Conservation (phyloP, 2,329 filamentous ascomycete species). For the Aureobasidium zeae region DNA sequence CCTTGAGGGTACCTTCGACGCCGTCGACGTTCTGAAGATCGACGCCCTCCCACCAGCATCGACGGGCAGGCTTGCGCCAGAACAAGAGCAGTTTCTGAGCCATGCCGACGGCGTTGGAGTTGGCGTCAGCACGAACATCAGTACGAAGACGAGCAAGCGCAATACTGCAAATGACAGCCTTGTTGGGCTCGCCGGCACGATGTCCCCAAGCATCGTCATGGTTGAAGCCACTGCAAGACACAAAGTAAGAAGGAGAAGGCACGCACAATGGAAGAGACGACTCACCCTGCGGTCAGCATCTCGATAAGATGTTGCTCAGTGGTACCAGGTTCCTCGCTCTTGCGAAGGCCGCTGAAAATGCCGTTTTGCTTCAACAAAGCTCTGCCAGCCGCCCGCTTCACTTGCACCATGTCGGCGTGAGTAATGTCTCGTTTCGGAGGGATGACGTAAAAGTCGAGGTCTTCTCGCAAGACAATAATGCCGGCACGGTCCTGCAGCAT, state of each 20-base stretch:
- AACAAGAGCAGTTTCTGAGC: slow-evolving; percentile 95
- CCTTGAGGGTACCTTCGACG: slow-evolving; percentile 83
- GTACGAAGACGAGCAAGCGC: slow-evolving; percentile 87
- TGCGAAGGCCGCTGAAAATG: slow-evolving; percentile 90
- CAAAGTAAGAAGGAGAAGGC: not conserved
- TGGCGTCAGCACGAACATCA: slow-evolving; percentile 63
- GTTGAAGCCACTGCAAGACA: slow-evolving; percentile 69
- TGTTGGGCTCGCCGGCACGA: slow-evolving; percentile 93
- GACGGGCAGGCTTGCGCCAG: slow-evolving; percentile 90
- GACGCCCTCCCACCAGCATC: slow-evolving; percentile 99
- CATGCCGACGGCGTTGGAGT: slow-evolving; percentile 80
- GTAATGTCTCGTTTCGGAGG: slow-evolving; percentile 77
- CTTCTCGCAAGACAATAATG: slow-evolving; percentile 92
- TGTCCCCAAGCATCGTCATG: slow-evolving; percentile 94
- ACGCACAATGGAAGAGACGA: slow-evolving; percentile 18
- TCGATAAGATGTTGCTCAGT: slow-evolving; percentile 98
- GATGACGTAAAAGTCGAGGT: slow-evolving; percentile 95
- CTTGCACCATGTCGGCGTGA: slow-evolving; percentile 84
- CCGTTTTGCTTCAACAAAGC: slow-evolving; percentile 83
- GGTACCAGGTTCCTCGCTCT: slow-evolving; percentile 90
- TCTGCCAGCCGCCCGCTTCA: slow-evolving; percentile 83
- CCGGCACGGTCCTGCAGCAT: slow-evolving; percentile 81
- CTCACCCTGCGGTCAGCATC: slow-evolving; percentile 96
- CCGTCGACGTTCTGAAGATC: slow-evolving; percentile 84
- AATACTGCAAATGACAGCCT: slow-evolving; percentile 95